Percentiles rank a stretch among this genome's conserved stretches.
phyloP scores from a whole-genome alignment of 495 filamentous ascomycete species.

The Lepidopterella palustris region DNA sequence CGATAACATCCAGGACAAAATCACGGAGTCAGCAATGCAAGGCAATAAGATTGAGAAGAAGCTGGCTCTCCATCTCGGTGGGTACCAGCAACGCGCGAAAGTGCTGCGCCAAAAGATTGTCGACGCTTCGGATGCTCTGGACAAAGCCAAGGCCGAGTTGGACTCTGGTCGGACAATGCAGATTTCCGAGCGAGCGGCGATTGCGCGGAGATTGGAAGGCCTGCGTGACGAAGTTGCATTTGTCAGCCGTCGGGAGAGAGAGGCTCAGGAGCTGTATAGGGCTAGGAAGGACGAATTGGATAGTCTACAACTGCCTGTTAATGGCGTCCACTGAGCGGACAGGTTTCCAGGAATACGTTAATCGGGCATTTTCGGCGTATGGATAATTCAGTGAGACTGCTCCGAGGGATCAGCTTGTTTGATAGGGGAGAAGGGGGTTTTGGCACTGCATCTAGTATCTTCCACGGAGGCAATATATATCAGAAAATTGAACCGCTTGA shows the following conservation, averaged over 20 bases:
- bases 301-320: constrained; percentile 39
- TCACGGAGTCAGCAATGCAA: constrained; percentile 65
- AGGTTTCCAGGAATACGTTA: too few species aligned
- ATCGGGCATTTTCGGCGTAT: too few species aligned
- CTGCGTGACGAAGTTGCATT: constrained; percentile 78
- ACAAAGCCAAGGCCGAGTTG: constrained; percentile 63
- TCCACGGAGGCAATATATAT: too few species aligned
- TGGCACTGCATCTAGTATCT: too few species aligned
- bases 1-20: constrained; percentile 60
- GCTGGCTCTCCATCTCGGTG: constrained; percentile 76
- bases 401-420: too few species aligned
- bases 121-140: constrained; percentile 71
- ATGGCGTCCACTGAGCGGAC: constrained; percentile 31
- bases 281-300: constrained; percentile 71
- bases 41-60: constrained; percentile 91
- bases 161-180: constrained; percentile 70
- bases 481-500: too few species aligned
- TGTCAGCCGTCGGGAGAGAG: constrained; percentile 74
- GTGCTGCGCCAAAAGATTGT: constrained; percentile 71
- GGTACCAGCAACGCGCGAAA: constrained; percentile 83
- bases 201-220: constrained; percentile 63
- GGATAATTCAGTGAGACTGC: too few species aligned
- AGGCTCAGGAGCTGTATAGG: constrained; percentile 83
- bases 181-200: constrained; percentile 68
- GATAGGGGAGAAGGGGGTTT: too few species aligned